These are phyloP conservation scores for Grifola frondosa DNA, from an alignment of 1,284 basidiomycete species.

Conservation along the genomic window DNA sequence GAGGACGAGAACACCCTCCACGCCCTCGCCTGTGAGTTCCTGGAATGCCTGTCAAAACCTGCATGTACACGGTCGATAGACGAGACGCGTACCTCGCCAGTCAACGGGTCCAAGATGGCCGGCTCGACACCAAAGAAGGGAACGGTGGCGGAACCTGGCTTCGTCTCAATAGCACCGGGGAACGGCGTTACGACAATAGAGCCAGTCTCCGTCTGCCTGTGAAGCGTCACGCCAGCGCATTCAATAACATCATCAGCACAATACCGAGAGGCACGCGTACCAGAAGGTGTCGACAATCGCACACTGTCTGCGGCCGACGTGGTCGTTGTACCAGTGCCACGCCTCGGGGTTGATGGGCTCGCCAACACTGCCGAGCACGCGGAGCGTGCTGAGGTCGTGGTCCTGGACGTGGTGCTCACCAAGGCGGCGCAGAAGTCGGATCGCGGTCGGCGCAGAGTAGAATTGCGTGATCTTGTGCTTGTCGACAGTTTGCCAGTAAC, in stretches of 20 bases:
- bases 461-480: conserved; percentile 94
- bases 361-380: conserved; percentile 91
- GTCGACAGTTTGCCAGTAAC: conserved; percentile 97
- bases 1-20: conserved; percentile 90
- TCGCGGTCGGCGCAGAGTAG: conserved; percentile 92
- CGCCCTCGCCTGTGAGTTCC: conserved; percentile 78
- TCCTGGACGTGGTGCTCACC: conserved; percentile 86
- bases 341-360: conserved; percentile 99
- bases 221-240: background rate
- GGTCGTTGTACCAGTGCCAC: conserved; percentile 98
- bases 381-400: conserved; percentile 82
- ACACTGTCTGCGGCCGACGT: conserved; percentile 87
- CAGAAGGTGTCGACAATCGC: conserved; percentile 97
- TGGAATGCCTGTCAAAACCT: conserved; percentile 24
- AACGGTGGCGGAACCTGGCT: conserved; percentile 95
- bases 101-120: conserved; percentile 81
- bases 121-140: conserved; percentile 97
- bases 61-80: background rate
- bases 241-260: background rate
- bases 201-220: conserved; percentile 94
- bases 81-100: conserved; percentile 52
- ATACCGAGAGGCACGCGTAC: conserved; percentile 32
- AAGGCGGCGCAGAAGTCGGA: conserved; percentile 87
- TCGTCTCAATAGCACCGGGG: conserved; percentile 93
- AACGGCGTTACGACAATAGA: conserved; percentile 94